Evolutionary conservation across 2,329 filamentous ascomycete species (phyloP), one percentile per base, ranked within the genome.

Genomic region (Trichoderma sp.): DNA sequence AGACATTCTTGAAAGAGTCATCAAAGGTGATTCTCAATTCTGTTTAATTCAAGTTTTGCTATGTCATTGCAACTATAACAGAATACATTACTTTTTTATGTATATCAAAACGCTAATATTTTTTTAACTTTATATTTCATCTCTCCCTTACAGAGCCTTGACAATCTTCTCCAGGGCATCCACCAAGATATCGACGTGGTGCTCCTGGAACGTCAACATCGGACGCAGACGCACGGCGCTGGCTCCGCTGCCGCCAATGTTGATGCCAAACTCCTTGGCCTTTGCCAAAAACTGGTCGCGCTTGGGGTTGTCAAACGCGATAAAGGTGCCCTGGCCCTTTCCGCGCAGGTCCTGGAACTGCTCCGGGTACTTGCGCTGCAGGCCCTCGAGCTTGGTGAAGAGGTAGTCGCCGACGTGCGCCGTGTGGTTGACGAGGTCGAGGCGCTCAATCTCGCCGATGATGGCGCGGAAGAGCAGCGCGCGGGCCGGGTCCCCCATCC

Each of bases 151-250:
- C 75, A 82, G 79, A 64, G 85, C 84, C 78, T 85, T 90, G 79
- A 91, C 89, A 78, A 95, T 87, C 88, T 93, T 94, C 88, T 97
- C 94, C 79, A 97, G 82, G 29, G 89, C 89, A 80, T 94, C 94
- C 66, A 97, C 84, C 80, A 98, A 86, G 76, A 98, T 91, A 85
- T 98, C 94, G 27, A 93, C 95, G 85, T 98, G 96, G 83, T 93
- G 91, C 89, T 95, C 91, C 90, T 98, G 93, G 88, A 98, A 97
- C 81, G 95, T 92, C 80, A 98, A 86, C 95, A 98, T 98, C 60
- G 95, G 95, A 80, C 95, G 88, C 82, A 98, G 86, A 68, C 95
- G 88, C 14, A 98, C 93, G 33, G 95, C 94, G 72, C 81, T 87
- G 81, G 89, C 88, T 16, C 95, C 95, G 79, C 92, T 93, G 69